phyloP scores from a whole-genome alignment of 148 eudicot species.

The Selenicereus undatus region DNA sequence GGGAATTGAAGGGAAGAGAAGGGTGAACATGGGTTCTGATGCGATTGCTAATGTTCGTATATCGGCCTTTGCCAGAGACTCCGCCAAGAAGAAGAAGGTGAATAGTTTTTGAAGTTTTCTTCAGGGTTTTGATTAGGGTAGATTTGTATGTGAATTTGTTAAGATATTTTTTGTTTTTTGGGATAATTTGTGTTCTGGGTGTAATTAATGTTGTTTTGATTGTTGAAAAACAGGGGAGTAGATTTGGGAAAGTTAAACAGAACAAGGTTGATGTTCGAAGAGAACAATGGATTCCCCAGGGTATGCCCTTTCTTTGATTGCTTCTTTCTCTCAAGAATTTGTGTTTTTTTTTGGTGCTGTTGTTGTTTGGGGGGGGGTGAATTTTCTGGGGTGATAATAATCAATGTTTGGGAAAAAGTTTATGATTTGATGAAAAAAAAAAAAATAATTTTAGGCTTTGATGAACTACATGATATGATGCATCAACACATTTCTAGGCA shows the following conservation, averaged over 20 bases:
- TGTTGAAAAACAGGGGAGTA: conserved; percentile 23
- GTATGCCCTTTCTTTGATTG: conserved; percentile 15
- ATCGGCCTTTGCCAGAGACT: conserved; percentile 24
- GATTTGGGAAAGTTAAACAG: conserved; percentile 29
- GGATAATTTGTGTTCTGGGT: conserved; percentile 4
- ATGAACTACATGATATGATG: neutral
- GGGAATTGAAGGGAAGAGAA: neutral
- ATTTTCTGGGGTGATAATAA: neutral
- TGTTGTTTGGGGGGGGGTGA: too few species aligned
- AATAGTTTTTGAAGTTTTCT: neutral
- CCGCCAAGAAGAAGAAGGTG: conserved; percentile 39
- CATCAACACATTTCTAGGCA: neutral
- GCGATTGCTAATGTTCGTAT: conserved; percentile 29
- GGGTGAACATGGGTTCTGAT: conserved; percentile 29
- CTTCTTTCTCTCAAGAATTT: neutral
- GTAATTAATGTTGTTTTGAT: neutral
- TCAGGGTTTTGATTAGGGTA: neutral
- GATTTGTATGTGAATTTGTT: neutral
- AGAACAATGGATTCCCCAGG: conserved; percentile 26
- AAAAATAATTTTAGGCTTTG: neutral
- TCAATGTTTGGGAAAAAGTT: neutral
- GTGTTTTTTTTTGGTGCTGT: neutral
- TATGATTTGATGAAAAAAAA: neutral
- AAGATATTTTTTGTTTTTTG: neutral
- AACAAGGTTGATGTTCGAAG: conserved; percentile 31